phyloP scores from a whole-genome alignment of 345 rosid species.

The Aquilaria yunnanensis region DNA sequence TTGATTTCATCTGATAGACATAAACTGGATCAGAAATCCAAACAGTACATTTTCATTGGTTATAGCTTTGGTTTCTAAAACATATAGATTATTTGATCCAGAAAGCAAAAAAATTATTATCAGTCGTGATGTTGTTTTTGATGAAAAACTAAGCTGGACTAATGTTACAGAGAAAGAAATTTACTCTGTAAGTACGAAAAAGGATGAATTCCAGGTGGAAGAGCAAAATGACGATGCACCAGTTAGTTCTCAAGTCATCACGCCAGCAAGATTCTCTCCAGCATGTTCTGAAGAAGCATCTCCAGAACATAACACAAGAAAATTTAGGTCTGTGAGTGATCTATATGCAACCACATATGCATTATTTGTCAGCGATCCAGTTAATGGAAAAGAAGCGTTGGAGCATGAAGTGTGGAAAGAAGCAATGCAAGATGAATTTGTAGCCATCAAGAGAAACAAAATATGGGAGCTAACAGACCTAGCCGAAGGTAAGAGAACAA shows the following conservation, averaged over 20 bases:
- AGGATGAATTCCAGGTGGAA: background rate
- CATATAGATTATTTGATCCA: background rate
- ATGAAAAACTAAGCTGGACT: background rate
- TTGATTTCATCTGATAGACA: background rate
- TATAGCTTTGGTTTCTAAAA: background rate
- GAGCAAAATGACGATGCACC: background rate
- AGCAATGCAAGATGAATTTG: conserved; percentile 7
- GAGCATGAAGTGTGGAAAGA: background rate
- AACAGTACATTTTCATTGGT: background rate
- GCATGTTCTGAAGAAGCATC: background rate
- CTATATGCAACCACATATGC: background rate
- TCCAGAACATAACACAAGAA: background rate
- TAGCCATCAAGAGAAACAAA: conserved; percentile 3
- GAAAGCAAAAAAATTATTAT: background rate
- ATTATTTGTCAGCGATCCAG: background rate
- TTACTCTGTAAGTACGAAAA: background rate
- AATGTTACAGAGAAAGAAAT: background rate
- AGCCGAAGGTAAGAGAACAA: background rate
- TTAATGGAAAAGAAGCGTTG: background rate
- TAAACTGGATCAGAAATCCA: background rate
- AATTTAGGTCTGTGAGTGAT: background rate
- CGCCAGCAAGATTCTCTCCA: background rate
- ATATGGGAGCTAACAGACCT: conserved; percentile 3
- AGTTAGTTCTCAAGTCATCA: too few species aligned
- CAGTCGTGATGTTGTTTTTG: background rate